These are phyloP conservation scores for Aspergillaceae sp. DNA, from an alignment of 2,329 filamentous ascomycete species.

Conservation along the genomic window DNA sequence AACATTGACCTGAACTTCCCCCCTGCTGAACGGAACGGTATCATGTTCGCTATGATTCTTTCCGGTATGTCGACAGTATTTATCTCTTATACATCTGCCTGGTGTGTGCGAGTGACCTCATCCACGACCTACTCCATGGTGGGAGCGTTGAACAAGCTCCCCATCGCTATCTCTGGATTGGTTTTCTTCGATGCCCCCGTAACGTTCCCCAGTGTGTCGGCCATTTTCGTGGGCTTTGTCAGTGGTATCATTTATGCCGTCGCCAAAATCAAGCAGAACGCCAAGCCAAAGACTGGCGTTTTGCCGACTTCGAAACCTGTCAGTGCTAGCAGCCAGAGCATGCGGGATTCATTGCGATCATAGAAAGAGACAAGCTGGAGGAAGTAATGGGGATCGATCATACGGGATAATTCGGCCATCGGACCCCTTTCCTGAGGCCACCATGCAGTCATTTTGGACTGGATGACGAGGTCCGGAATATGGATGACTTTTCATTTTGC, in stretches of 20 bases:
- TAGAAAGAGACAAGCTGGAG: slow-evolving; percentile 22
- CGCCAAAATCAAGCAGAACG: slow-evolving; percentile 73
- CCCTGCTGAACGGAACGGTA: slow-evolving; percentile 62
- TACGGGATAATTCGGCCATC: too few relatives aligned
- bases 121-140: slow-evolving; percentile 99
- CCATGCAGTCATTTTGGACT: neutral
- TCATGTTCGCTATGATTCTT: slow-evolving; percentile 84
- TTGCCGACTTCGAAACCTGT: slow-evolving; percentile 63
- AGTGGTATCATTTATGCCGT: slow-evolving; percentile 86
- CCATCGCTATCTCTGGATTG: slow-evolving; percentile 83
- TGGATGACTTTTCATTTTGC: neutral
- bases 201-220: slow-evolving; percentile 82
- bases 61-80: slow-evolving; percentile 90
- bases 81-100: slow-evolving; percentile 98
- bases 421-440: neutral
- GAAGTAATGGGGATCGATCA: too few relatives aligned
- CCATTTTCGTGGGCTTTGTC: slow-evolving; percentile 83
- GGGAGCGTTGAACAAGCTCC: slow-evolving; percentile 93
- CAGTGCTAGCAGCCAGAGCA: slow-evolving; percentile 87
- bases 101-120: slow-evolving; percentile 95
- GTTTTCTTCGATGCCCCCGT: slow-evolving; percentile 93
- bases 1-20: slow-evolving; percentile 90
- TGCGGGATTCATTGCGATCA: slow-evolving; percentile 72
- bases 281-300: slow-evolving; percentile 55
- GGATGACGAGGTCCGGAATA: neutral